These are phyloP conservation scores for Sabuloglossum arenarium DNA, from an alignment of 495 filamentous ascomycete genomes.

Conservation along the genomic window DNA sequence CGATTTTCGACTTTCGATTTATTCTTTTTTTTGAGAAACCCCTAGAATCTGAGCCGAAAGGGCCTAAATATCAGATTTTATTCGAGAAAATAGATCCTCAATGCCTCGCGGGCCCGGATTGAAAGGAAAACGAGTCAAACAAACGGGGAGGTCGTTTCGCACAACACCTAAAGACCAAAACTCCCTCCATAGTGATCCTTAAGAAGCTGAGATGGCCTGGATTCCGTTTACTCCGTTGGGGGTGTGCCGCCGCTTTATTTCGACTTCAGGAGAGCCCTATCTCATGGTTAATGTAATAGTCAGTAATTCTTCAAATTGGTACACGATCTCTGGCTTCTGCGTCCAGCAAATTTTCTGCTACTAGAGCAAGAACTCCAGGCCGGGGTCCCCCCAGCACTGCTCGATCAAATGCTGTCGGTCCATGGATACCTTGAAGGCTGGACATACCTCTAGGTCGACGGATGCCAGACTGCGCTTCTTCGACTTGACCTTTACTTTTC, in stretches of 20 bases:
- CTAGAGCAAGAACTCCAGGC: background rate
- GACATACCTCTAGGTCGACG: slow-evolving; percentile 3
- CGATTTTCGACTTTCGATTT: too few relatives aligned
- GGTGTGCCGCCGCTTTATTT: background rate
- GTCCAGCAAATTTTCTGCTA: background rate
- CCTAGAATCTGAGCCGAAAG: background rate
- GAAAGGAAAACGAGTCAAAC: background rate
- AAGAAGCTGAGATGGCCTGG: background rate
- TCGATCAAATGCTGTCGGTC: background rate
- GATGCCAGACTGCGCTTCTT: slow-evolving; percentile 5
- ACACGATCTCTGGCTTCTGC: background rate
- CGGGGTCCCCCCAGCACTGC: background rate
- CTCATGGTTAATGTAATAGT: background rate
- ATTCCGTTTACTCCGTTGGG: background rate
- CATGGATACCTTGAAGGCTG: background rate
- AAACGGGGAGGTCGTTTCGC: background rate
- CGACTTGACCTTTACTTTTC: slow-evolving; percentile 1
- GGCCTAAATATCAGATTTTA: background rate
- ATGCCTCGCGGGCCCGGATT: background rate
- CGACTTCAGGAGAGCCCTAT: background rate
- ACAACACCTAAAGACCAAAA: background rate
- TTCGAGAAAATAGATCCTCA: background rate
- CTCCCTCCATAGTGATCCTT: background rate
- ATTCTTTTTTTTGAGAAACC: background rate
- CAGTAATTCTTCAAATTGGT: background rate